A percentile compares a stretch with the other conserved stretches of the same genome.
phyloP scores from a whole-genome alignment of 108 stramenopile species.

The Cyclostephanos tholiformis region DNA sequence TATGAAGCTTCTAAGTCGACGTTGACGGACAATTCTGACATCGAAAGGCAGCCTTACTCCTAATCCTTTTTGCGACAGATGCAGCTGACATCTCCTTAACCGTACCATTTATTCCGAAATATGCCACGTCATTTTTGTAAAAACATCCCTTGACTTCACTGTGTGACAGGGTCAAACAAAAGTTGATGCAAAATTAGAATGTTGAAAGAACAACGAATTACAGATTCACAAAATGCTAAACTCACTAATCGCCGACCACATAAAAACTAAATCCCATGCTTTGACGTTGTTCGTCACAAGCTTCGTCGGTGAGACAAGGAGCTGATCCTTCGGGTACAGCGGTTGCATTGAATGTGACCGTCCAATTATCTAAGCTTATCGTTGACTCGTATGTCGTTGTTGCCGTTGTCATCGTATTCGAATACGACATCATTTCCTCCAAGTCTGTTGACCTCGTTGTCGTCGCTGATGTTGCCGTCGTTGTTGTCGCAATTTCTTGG shows the following conservation, averaged over 20 bases:
- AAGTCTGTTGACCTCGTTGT: background rate
- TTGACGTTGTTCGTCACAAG: slow-evolving; percentile 1
- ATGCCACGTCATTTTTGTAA: slow-evolving; percentile 4
- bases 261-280: background rate
- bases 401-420: background rate
- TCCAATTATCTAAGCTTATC: background rate
- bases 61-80: background rate
- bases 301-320: background rate
- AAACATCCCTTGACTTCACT: background rate
- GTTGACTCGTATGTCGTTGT: background rate
- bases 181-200: no score
- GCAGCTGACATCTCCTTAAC: background rate
- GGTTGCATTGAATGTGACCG: background rate
- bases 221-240: no score
- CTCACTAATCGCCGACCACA: background rate
- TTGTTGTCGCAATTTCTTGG: background rate
- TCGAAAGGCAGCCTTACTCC: background rate
- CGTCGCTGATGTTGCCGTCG: background rate
- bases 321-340: background rate
- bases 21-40: background rate
- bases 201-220: no score
- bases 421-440: background rate
- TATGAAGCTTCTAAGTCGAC: background rate
- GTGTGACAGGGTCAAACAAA: no score
- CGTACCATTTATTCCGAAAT: background rate